Evolutionary conservation across 139 green algal genomes (phyloP).

Genomic region (Dunaliella sp.): DNA sequence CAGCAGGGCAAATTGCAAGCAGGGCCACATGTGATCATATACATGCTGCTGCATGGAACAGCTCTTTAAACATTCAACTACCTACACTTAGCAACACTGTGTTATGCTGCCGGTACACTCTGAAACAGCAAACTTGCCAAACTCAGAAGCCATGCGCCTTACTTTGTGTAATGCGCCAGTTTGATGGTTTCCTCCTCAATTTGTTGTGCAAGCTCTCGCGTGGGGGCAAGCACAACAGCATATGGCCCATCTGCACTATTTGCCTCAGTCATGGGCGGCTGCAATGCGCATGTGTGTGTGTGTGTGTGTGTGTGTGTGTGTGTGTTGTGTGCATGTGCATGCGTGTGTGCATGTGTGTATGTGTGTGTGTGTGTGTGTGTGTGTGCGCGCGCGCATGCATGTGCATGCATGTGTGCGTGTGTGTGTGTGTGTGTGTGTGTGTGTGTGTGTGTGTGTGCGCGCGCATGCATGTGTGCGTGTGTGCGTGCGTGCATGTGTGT

Average conservation of each 20-base stretch:
- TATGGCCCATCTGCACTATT: constrained; percentile 85
- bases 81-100: no score
- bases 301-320: neutral
- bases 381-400: neutral
- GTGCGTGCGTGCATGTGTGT: neutral
- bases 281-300: constrained; percentile 14
- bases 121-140: no score
- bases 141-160: no score
- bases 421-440: neutral
- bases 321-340: no score
- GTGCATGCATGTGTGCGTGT: neutral
- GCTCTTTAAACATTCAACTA: no score
- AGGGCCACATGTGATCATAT: no score
- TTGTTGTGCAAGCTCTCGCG: constrained; percentile 89
- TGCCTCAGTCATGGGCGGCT: constrained; percentile 89
- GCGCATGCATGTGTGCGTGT: neutral
- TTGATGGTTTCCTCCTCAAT: constrained; percentile 66
- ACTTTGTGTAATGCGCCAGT: constrained; percentile 49
- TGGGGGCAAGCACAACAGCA: constrained; percentile 93
- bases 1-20: no score
- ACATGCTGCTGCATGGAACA: no score
- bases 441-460: neutral
- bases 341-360: no score
- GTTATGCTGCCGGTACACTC: no score
- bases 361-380: neutral